These are phyloP conservation scores for Wickerhamiella siamensis DNA, from an alignment of 805 yeast genomes.

Conservation along the genomic window DNA sequence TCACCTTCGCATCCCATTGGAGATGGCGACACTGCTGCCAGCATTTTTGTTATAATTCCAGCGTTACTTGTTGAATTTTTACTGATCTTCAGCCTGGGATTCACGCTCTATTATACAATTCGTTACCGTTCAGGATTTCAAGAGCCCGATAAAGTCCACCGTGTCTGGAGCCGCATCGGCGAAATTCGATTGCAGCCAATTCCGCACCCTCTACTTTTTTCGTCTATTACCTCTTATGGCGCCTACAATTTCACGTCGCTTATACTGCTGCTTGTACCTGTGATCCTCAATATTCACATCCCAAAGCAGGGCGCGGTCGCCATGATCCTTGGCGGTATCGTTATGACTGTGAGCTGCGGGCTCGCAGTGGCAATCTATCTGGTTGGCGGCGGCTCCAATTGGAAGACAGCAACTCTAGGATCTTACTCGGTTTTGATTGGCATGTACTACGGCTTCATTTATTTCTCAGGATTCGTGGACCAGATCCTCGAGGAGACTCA, in stretches of 20 bases:
- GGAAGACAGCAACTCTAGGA: constrained; percentile 10
- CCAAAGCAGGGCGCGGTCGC: constrained; percentile 2
- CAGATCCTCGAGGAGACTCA: background rate
- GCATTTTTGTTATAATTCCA: no score
- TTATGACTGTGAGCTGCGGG: constrained; percentile 9
- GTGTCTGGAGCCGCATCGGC: constrained; percentile 21
- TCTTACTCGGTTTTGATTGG: background rate
- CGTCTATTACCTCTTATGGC: constrained; percentile 18
- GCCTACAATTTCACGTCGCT: constrained; percentile 13
- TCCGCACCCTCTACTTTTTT: constrained; percentile 14
- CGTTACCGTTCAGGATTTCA: constrained; percentile 18
- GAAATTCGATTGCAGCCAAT: constrained; percentile 22
- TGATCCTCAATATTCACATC: constrained; percentile 7
- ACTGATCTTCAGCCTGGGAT: constrained; percentile 11
- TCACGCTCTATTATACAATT: constrained; percentile 16
- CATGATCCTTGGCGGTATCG: constrained; percentile 2
- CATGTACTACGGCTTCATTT: constrained; percentile 4
- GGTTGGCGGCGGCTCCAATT: constrained; percentile 16
- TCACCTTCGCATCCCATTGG: no score
- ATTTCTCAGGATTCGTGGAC: constrained; percentile 1
- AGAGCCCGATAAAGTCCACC: constrained; percentile 20
- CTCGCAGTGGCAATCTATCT: constrained; percentile 17
- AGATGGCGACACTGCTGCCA: no score
- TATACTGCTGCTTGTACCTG: background rate
- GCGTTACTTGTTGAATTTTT: constrained; percentile 11